phyloP scores from a whole-genome alignment of 495 filamentous ascomycete genomes.

The Aspergillus bridgeri region DNA sequence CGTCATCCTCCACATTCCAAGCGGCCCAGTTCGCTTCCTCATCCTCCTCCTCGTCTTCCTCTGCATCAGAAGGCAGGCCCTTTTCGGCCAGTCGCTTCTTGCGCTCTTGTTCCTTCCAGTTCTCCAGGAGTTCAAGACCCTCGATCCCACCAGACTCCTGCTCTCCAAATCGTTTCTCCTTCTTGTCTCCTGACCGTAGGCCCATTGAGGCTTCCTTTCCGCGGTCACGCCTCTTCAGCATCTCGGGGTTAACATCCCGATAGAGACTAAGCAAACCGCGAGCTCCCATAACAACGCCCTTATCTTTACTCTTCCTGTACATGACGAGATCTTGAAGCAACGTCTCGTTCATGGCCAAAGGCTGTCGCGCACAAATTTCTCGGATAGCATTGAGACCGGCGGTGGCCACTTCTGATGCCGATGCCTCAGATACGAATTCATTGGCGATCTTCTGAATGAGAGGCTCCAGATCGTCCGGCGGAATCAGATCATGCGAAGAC shows the following conservation, averaged over 20 bases:
- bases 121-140: slow-evolving; percentile 84
- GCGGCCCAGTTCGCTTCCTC: slow-evolving; percentile 70
- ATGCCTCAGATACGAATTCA: slow-evolving; percentile 95
- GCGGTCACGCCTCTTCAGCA: slow-evolving; percentile 85
- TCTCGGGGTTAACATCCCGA: slow-evolving; percentile 81
- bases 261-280: slow-evolving; percentile 87
- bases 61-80: slow-evolving; percentile 54
- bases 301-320: slow-evolving; percentile 97
- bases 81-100: slow-evolving; percentile 65
- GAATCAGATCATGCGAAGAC: slow-evolving; percentile 84
- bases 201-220: slow-evolving; percentile 92
- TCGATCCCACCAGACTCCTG: slow-evolving; percentile 80
- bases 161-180: slow-evolving; percentile 72
- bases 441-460: slow-evolving; percentile 94
- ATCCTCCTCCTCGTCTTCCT: slow-evolving; percentile 54
- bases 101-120: slow-evolving; percentile 90
- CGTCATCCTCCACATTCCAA: slow-evolving; percentile 80
- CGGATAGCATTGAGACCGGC: slow-evolving; percentile 93
- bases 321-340: slow-evolving; percentile 93
- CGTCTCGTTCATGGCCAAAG: slow-evolving; percentile 91
- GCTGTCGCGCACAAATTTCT: slow-evolving; percentile 88
- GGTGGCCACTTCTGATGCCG: slow-evolving; percentile 83
- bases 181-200: slow-evolving; percentile 63
- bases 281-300: slow-evolving; percentile 95
- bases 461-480: slow-evolving; percentile 89